Base-by-base conservation (phyloP, 2,329 filamentous ascomycete genomes). In the Xylariomycetidae sp. region DNA sequence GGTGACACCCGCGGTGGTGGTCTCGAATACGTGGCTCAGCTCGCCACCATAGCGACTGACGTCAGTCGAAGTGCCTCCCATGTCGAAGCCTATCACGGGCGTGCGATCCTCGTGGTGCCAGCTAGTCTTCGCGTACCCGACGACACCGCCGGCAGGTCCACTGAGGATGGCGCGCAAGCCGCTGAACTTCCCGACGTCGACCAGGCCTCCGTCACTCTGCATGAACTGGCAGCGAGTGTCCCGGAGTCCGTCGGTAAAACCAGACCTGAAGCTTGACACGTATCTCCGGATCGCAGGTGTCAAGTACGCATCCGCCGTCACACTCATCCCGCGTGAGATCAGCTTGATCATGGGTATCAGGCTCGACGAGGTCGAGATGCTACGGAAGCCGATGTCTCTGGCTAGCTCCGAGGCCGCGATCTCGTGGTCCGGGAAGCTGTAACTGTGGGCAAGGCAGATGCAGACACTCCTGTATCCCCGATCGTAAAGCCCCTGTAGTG, bases 11-110 rank as follows among this genome's bases (percentile, higher is more conserved):
- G 85, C 84, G 0, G 40, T 49, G 8, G 40, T 43, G 3, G 47
- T 42, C 22, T 49, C 44, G n/a, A 43, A 43, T 3, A 44, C 53
- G 29, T 66, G 61, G 18, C 64, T 63, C 19, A 60, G 60, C 2
- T 53, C 52, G 2, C 63, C 63, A 3, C 53, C 78, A 44, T 83
- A 87, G 23, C 83, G 66, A 17, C 77, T 83, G 7, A 86, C 80
- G 50, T 87, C 82, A 2, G 83, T 87, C 18, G 74, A 80, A 1
- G 83, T 87, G n/a, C 83, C 83, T 7, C 62, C 62, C 79, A 84
- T 88, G 44, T 88, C 83, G 47, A 88, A 87, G 0, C 83, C 83
- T 43, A 87, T 86, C 2, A 88, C 74, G 0, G 83, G 82, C 0
- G 65, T 79, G 10, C 75, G 62, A 0, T 74, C 67, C 39, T 87